phyloP scores from a whole-genome alignment of 1,284 basidiomycete genomes.

The Anthracocystis walkeri region DNA sequence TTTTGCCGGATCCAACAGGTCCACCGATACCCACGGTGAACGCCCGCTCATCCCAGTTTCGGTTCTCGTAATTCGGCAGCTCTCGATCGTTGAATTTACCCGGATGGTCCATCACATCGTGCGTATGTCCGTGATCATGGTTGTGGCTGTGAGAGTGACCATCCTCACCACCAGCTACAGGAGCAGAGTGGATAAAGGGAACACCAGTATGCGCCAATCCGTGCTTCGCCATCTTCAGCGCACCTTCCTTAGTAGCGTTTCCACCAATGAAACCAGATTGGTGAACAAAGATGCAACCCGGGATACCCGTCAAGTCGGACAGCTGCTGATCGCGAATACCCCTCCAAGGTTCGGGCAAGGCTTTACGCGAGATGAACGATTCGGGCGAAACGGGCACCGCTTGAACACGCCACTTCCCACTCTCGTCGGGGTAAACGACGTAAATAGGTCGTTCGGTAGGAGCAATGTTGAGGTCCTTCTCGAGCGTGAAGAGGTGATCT shows the following conservation, averaged over 20 bases:
- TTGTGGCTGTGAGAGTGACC: conserved; percentile 47
- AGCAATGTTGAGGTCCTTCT: conserved; percentile 71
- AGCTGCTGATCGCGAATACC: conserved; percentile 88
- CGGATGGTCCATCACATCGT: conserved; percentile 68
- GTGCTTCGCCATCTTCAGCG: conserved; percentile 80
- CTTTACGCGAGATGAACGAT: conserved; percentile 89
- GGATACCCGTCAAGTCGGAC: conserved; percentile 79
- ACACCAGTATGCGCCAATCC: conserved; percentile 71
- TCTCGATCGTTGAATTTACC: conserved; percentile 94
- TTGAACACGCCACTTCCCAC: conserved; percentile 87
- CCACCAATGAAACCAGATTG: conserved; percentile 96
- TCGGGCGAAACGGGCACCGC: conserved; percentile 86
- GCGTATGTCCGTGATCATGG: conserved; percentile 67
- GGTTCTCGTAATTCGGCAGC: conserved; percentile 83
- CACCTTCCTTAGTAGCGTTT: conserved; percentile 88
- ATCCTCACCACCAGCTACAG: conserved; percentile 14
- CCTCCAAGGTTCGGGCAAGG: conserved; percentile 91
- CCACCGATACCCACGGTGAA: conserved; percentile 98
- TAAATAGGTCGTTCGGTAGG: conserved; percentile 76
- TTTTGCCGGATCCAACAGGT: conserved; percentile 95
- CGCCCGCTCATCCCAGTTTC: conserved; percentile 91
- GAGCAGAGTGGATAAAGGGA: conserved; percentile 28
- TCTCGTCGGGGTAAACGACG: conserved; percentile 86
- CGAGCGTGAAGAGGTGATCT: conserved; percentile 92
- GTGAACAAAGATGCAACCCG: conserved; percentile 89